Conservation (phyloP, 2,329 filamentous ascomycete genomes). For the Colletotrichum theobromicola region DNA sequence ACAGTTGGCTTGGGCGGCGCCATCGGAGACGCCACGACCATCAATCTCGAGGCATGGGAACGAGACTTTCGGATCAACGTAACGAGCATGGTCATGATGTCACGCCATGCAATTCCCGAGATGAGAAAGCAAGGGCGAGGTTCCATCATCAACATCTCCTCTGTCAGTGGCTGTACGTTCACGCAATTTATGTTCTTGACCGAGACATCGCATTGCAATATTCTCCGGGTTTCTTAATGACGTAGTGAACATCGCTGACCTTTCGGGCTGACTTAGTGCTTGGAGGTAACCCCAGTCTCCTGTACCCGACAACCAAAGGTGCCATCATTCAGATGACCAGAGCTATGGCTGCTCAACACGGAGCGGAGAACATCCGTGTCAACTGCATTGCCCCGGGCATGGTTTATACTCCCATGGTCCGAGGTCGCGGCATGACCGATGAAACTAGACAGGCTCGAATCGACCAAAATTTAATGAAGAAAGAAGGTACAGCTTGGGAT, state of each 20-base stretch:
- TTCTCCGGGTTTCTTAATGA: not conserved
- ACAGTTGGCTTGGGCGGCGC: constrained; percentile 28
- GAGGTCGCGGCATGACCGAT: constrained; percentile 29
- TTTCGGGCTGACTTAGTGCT: not conserved
- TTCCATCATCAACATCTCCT: constrained; percentile 28
- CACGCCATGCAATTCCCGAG: constrained; percentile 63
- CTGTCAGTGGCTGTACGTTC: constrained; percentile 24
- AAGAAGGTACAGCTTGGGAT: constrained; percentile 31
- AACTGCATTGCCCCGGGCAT: constrained; percentile 55
- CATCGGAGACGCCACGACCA: not conserved
- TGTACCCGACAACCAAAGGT: constrained; percentile 54
- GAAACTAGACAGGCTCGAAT: constrained; percentile 30
- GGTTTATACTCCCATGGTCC: constrained; percentile 31
- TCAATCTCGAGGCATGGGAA: constrained; percentile 33
- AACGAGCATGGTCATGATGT: constrained; percentile 69
- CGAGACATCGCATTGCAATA: not conserved
- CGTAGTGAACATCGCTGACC: not conserved
- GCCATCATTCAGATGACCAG: constrained; percentile 57
- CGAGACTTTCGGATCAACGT: constrained; percentile 57
- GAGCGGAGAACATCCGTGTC: constrained; percentile 47
- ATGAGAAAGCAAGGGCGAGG: constrained; percentile 50
- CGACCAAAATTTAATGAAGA: constrained; percentile 29
- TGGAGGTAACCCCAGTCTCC: constrained; percentile 47
- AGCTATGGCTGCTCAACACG: constrained; percentile 57
- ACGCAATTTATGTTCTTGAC: accelerated